These are phyloP conservation scores for Lecanicillium sp. DNA, from an alignment of 2,329 filamentous ascomycete species.

Conservation along the genomic window DNA sequence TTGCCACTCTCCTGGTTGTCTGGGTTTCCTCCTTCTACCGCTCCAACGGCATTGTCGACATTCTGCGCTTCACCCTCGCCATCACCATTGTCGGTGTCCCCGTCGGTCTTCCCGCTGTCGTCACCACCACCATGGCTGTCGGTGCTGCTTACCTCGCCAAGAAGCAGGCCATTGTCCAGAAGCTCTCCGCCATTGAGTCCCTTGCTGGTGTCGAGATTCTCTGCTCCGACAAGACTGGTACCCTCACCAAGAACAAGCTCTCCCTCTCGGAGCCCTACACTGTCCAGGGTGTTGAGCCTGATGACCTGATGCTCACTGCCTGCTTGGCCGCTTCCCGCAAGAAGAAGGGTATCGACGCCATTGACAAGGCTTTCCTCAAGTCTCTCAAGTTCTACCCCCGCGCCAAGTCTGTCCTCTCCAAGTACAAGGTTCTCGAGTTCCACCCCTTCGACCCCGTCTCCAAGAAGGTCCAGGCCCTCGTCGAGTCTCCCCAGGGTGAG, in stretches of 20 bases:
- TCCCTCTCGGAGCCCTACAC: conserved; percentile 80
- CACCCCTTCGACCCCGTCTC: conserved; percentile 86
- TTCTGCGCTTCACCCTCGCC: conserved; percentile 77
- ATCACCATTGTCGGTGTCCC: conserved; percentile 90
- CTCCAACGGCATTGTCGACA: conserved; percentile 68
- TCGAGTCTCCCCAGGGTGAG: conserved; percentile 76
- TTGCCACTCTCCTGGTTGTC: conserved; percentile 71
- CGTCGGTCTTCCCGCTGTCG: conserved; percentile 86
- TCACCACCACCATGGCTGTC: conserved; percentile 92
- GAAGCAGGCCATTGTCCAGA: conserved; percentile 90
- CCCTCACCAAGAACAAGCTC: conserved; percentile 89
- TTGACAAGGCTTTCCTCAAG: conserved; percentile 92
- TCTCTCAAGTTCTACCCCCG: conserved; percentile 72
- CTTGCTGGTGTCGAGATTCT: conserved; percentile 89
- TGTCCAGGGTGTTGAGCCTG: conserved; percentile 70
- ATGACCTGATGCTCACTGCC: conserved; percentile 88
- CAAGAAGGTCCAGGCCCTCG: conserved; percentile 82
- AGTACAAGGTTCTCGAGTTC: conserved; percentile 81
- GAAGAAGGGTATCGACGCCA: conserved; percentile 92
- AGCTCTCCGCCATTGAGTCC: conserved; percentile 85
- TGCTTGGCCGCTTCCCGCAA: conserved; percentile 85
- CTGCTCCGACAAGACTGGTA: conserved; percentile 91
- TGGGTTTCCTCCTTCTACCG: conserved; percentile 87
- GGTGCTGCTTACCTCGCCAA: conserved; percentile 85
- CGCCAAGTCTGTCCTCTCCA: conserved; percentile 70